Base-by-base conservation (phyloP, 2,329 filamentous ascomycete genomes). In the Pseudohalonectria lignicola region DNA sequence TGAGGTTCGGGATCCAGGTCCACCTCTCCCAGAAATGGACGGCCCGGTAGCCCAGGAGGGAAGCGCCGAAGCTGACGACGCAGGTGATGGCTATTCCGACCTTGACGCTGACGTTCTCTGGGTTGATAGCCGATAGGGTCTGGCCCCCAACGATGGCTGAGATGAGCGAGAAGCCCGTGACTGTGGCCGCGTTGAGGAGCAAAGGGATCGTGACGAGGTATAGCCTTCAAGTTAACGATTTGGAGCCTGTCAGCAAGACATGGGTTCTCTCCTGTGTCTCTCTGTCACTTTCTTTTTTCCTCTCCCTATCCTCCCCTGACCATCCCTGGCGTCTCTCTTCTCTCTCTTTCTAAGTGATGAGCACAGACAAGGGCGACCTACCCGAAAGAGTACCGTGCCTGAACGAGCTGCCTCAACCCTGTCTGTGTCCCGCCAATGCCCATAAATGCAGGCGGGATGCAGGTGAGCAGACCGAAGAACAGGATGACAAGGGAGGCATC, bases 401-500 rank as follows among this genome's bases (percentile, higher is more conserved):
- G 74, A 6, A 81, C 68, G 65, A 81, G 76, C 53, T 80, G 76
- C 13, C 76, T 65, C 66, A 81, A 70, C 30, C 76, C 77, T 9
- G 74, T 79, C 54, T 69, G 71, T 4, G 76, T 72, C 0, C 76
- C 75, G 36, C 76, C 54, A 0, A 69, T 76, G 31, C 67, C 67
- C 18, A 80, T 57, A 47, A 71, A 77, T 3, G 71, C 75, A 1
- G 74, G 69, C 1, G 69, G 60, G 6, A 67, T 42, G 0, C 69
- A 69, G 1, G 69, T 70, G 19, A 79, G 45, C 15, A 80, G 53
- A 10, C 64, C 69, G 54, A 81, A 80, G 60, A 81, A 81, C 33
- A 81, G 51, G 34, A 81, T 79, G 23, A 79, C 60, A 11, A 81
- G 59, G 2, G 71, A 55, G n/a, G 67, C 65, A 44, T 78, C 69